Conservation (phyloP, 441 rosid species). For the Sinapis alba region DNA sequence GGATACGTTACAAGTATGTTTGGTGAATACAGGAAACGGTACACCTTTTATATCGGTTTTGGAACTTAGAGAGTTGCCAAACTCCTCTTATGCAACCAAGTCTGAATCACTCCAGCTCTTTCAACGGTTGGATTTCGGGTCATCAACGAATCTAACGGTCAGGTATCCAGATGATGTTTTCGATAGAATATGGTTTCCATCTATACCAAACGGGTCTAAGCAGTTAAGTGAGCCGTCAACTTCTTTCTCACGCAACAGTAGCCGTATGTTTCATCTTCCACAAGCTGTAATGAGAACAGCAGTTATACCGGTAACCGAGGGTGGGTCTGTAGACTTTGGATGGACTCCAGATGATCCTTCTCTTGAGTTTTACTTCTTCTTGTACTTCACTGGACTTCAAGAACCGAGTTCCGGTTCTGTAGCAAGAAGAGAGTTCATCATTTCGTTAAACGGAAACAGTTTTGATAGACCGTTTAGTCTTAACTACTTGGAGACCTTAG, state of each 20-base stretch:
- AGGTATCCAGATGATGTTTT: conserved; percentile 40
- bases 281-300: conserved; percentile 47
- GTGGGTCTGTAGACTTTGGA: conserved; percentile 29
- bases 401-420: conserved; percentile 20
- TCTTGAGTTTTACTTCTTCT: conserved; percentile 36
- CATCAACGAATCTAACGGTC: conserved; percentile 32
- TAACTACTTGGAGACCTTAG: neutral
- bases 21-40: conserved; percentile 41
- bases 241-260: conserved; percentile 14
- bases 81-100: conserved; percentile 8
- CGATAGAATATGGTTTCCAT: conserved; percentile 43
- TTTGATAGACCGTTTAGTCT: neutral
- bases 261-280: conserved; percentile 31
- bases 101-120: conserved; percentile 36
- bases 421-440: conserved; percentile 26
- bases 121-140: conserved; percentile 38
- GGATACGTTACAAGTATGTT: conserved; percentile 41
- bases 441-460: neutral
- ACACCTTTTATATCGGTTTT: conserved; percentile 41
- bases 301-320: conserved; percentile 18
- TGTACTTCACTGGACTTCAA: conserved; percentile 53
- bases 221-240: neutral
- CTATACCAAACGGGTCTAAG: neutral
- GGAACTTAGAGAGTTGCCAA: conserved; percentile 33
- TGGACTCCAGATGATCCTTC: conserved; percentile 21